Percentiles rank a stretch among this genome's conserved stretches.
phyloP scores from a whole-genome alignment of 179 eudicot species.

The Spinacia oleracea region DNA sequence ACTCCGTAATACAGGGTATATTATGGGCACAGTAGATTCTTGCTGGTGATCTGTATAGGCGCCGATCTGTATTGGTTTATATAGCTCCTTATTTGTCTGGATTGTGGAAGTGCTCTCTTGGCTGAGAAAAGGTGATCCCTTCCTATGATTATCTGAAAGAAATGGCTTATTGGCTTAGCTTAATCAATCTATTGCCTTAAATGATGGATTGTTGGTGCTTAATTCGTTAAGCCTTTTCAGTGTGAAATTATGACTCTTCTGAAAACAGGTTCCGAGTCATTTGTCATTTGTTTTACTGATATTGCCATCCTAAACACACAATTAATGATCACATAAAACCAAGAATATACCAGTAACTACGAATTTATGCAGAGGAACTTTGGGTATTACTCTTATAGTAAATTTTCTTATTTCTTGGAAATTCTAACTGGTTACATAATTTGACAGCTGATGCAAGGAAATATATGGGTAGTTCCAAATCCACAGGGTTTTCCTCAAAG shows the following conservation, averaged over 20 bases:
- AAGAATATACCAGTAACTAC: not conserved
- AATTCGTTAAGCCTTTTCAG: not conserved
- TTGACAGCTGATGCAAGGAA: slow-evolving; percentile 88
- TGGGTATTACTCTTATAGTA: not conserved
- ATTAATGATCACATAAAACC: not conserved
- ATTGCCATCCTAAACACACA: not conserved
- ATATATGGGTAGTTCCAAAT: slow-evolving; percentile 70
- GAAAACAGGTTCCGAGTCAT: not conserved
- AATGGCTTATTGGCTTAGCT: not conserved
- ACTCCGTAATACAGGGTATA: too few relatives aligned
- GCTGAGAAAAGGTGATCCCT: not conserved
- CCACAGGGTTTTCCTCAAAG: slow-evolving; percentile 68
- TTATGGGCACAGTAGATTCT: not conserved
- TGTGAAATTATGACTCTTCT: not conserved
- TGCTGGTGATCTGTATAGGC: not conserved
- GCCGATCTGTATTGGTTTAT: too few relatives aligned
- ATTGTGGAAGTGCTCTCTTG: not conserved
- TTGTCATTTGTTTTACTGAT: not conserved
- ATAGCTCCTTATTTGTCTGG: not conserved
- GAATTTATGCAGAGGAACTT: too few relatives aligned
- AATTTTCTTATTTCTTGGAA: not conserved
- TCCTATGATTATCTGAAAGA: not conserved
- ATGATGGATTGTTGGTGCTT: not conserved
- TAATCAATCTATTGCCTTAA: not conserved
- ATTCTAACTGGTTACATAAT: slow-evolving; percentile 2